phyloP scores from a whole-genome alignment of 495 filamentous ascomycete genomes.

The Penicillium soppii region DNA sequence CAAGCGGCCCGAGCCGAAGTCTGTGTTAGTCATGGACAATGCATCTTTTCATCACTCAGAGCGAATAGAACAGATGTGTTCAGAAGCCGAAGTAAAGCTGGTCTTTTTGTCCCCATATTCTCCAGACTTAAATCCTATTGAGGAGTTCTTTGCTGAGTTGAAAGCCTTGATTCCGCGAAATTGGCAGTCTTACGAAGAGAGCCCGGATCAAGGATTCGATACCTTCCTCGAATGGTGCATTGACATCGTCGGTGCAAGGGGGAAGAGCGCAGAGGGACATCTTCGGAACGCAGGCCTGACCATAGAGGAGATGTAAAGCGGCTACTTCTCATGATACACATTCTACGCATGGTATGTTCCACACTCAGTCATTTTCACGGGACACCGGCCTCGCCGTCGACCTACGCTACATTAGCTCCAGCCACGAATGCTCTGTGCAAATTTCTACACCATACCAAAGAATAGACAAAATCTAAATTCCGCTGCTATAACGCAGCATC shows the following conservation, averaged over 20 bases:
- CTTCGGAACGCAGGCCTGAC: slow-evolving; percentile 19
- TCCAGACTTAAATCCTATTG: slow-evolving; percentile 22
- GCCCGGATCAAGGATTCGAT: slow-evolving; percentile 33
- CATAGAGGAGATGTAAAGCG: no score
- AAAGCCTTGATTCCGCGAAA: slow-evolving; percentile 16
- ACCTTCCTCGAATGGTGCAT: slow-evolving; percentile 24
- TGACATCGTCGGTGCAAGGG: slow-evolving; percentile 16
- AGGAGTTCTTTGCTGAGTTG: slow-evolving; percentile 25
- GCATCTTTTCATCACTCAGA: slow-evolving; percentile 32
- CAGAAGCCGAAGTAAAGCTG: slow-evolving; percentile 30
- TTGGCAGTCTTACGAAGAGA: slow-evolving; percentile 17
- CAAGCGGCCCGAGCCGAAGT: slow-evolving; percentile 30
- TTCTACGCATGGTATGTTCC: no score
- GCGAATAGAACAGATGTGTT: slow-evolving; percentile 31
- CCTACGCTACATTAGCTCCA: no score
- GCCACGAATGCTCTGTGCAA: no score
- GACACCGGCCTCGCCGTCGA: no score
- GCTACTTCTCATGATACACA: no score
- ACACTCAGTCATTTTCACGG: no score
- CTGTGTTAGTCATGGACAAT: slow-evolving; percentile 46
- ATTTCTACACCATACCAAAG: no score
- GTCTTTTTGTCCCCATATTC: slow-evolving; percentile 23
- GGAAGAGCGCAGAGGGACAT: slow-evolving; percentile 18
- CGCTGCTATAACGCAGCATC: no score
- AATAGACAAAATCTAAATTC: no score